These are phyloP conservation scores for Aspergillus sparsus DNA, from an alignment of 495 filamentous ascomycete genomes.

Conservation along the genomic window DNA sequence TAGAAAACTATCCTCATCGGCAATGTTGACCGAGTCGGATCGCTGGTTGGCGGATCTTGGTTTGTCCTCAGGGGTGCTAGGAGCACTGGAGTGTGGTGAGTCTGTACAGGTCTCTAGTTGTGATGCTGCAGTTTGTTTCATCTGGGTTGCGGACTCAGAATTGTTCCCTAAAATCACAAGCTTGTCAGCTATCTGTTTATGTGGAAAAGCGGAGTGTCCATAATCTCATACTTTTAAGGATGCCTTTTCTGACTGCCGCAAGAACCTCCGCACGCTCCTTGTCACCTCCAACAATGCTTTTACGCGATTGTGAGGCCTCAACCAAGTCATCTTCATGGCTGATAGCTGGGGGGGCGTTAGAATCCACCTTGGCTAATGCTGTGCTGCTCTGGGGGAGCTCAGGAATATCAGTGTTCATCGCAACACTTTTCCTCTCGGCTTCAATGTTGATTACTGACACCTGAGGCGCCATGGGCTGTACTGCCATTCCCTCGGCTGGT, in stretches of 20 bases:
- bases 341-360: slow-evolving; percentile 33
- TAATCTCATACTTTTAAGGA: slow-evolving; percentile 80
- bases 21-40: slow-evolving; percentile 67
- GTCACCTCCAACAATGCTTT: slow-evolving; percentile 89
- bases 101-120: slow-evolving; percentile 62
- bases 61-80: slow-evolving; percentile 79
- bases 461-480: slow-evolving; percentile 69
- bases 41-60: slow-evolving; percentile 57
- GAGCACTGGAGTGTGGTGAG: slow-evolving; percentile 77
- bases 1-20: slow-evolving; percentile 86
- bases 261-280: slow-evolving; percentile 88
- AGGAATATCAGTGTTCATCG: slow-evolving; percentile 71
- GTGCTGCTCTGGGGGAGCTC: slow-evolving; percentile 72
- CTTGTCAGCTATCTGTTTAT: slow-evolving; percentile 19
- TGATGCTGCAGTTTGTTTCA: slow-evolving; percentile 20
- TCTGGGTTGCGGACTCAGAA: slow-evolving; percentile 64
- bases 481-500: slow-evolving; percentile 59
- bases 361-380: slow-evolving; percentile 85
- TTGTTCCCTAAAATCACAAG: slow-evolving; percentile 45
- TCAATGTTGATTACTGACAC: slow-evolving; percentile 96
- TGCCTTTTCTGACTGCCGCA: slow-evolving; percentile 87
- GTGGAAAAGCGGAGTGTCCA: not conserved
- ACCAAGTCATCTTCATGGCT: slow-evolving; percentile 56
- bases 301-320: slow-evolving; percentile 61
- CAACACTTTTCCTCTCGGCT: slow-evolving; percentile 82